These are phyloP conservation scores for Penicillium bialowiezense DNA, from an alignment of 495 filamentous ascomycete genomes.

Conservation along the genomic window DNA sequence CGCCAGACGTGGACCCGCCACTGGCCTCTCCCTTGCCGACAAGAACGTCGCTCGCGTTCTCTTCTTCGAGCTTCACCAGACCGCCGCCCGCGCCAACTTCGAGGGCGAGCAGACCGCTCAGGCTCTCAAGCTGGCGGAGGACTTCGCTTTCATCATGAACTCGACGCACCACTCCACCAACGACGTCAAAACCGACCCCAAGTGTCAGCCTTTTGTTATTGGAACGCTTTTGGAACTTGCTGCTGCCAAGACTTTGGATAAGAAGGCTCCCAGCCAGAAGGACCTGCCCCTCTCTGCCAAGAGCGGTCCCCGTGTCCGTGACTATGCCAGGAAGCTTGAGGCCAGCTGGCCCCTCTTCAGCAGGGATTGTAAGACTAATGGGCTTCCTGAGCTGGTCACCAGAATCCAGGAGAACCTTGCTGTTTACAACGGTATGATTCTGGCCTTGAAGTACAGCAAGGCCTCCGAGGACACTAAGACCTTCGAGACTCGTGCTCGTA, in stretches of 20 bases:
- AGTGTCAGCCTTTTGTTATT: conserved; percentile 38
- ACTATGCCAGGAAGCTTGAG: conserved; percentile 38
- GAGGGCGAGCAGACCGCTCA: conserved; percentile 30
- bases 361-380: conserved; percentile 10
- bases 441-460: conserved; percentile 16
- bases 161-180: conserved; percentile 35
- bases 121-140: conserved; percentile 43
- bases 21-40: conserved; percentile 48
- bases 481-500: conserved; percentile 20
- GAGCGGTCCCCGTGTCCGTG: conserved; percentile 25
- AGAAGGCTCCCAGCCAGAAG: conserved; percentile 17
- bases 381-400: conserved; percentile 5
- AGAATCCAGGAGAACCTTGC: conserved; percentile 30
- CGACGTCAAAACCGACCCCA: conserved; percentile 24
- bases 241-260: conserved; percentile 34
- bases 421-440: conserved; percentile 31
- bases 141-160: conserved; percentile 52
- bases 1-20: conserved; percentile 43
- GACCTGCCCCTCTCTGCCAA: too few species aligned
- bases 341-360: conserved; percentile 24
- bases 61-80: conserved; percentile 50
- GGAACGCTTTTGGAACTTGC: conserved; percentile 45
- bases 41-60: conserved; percentile 40
- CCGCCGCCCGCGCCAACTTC: conserved; percentile 43
- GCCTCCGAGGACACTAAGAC: too few species aligned